phyloP scores from a whole-genome alignment of 1,284 basidiomycete genomes.

The Ganoderma lucidum region DNA sequence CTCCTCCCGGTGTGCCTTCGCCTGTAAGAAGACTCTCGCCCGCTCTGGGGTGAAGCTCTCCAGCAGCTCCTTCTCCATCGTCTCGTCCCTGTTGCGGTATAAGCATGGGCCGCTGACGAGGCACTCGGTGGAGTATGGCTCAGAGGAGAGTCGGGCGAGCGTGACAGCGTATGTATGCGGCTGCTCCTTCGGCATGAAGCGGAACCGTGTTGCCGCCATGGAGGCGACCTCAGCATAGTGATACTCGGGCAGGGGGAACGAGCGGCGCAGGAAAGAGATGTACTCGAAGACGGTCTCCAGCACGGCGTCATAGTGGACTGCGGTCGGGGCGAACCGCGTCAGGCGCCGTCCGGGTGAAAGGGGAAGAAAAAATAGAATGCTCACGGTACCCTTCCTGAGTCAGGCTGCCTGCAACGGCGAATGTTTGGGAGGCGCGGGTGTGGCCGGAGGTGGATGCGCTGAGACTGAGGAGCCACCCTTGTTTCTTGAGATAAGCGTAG shows the following conservation, averaged over 20 bases:
- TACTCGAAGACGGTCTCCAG: slow-evolving; percentile 66
- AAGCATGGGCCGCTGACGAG: slow-evolving; percentile 33
- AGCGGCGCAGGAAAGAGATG: slow-evolving; percentile 59
- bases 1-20: slow-evolving; percentile 42
- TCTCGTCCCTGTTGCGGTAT: slow-evolving; percentile 37
- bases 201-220: slow-evolving; percentile 65
- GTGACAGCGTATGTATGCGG: slow-evolving; percentile 37
- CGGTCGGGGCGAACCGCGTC: neutral
- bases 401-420: slow-evolving; percentile 64
- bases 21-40: slow-evolving; percentile 54
- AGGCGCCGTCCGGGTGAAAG: neutral
- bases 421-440: slow-evolving; percentile 62
- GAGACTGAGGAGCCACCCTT: slow-evolving; percentile 70
- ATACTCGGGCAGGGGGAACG: slow-evolving; percentile 50
- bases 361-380: slow-evolving; percentile 27
- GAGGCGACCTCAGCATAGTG: slow-evolving; percentile 64
- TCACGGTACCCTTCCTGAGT: slow-evolving; percentile 66
- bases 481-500: slow-evolving; percentile 67
- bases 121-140: slow-evolving; percentile 35
- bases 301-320: slow-evolving; percentile 64
- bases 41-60: slow-evolving; percentile 44
- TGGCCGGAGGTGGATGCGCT: slow-evolving; percentile 53
- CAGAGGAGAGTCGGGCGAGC: slow-evolving; percentile 32
- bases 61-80: slow-evolving; percentile 28
- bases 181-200: slow-evolving; percentile 62